phyloP scores from a whole-genome alignment of 2,329 filamentous ascomycete species.

The Basipetospora chlamydospora region DNA sequence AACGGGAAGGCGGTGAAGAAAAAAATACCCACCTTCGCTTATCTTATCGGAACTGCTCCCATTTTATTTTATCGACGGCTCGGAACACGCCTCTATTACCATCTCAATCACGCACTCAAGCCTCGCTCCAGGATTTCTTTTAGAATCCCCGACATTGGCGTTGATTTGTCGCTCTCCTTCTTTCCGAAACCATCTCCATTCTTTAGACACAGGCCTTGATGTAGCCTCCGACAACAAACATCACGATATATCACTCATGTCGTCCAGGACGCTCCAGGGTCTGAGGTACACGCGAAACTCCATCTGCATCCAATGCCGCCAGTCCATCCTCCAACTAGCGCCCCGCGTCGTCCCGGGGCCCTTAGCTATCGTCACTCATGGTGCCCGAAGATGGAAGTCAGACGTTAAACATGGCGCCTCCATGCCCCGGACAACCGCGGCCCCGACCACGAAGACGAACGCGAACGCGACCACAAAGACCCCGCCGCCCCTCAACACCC shows the following conservation, averaged over 20 bases:
- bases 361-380: not conserved
- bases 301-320: slow-evolving; percentile 5
- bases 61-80: too few relatives aligned
- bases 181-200: too few relatives aligned
- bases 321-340: too few relatives aligned
- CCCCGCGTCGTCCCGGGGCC: too few relatives aligned
- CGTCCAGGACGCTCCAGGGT: slow-evolving; percentile 6
- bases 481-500: not conserved
- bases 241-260: slow-evolving; percentile 8
- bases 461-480: too few relatives aligned
- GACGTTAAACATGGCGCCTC: not conserved
- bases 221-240: too few relatives aligned
- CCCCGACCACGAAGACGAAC: not conserved
- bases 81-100: too few relatives aligned
- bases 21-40: not conserved
- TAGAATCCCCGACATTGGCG: too few relatives aligned
- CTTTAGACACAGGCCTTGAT: not conserved
- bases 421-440: not conserved
- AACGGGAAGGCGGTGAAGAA: slow-evolving; percentile 1
- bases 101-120: too few relatives aligned
- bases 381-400: slow-evolving; percentile 1
- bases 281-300: slow-evolving; percentile 1
- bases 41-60: slow-evolving; percentile 6
- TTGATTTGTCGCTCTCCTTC: too few relatives aligned
- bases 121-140: too few relatives aligned